Evolutionary conservation across 768 basidiomycete genomes (phyloP).

Genomic region (Pluteus cervinus): DNA sequence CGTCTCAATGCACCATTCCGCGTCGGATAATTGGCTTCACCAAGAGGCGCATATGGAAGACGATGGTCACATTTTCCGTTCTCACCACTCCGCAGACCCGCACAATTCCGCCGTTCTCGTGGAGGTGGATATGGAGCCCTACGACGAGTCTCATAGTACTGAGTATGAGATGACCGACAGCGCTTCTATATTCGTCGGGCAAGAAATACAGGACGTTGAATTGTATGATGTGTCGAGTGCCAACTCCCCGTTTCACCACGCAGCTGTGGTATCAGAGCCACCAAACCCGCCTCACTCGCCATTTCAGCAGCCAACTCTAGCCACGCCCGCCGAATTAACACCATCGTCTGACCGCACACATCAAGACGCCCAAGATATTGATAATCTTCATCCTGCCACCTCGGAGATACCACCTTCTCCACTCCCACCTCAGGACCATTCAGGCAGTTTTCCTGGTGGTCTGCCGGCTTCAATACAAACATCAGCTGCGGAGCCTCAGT

Average conservation of each 20-base stretch:
- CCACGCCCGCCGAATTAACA: no score
- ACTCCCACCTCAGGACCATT: no score
- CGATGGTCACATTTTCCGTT: conserved; percentile 27
- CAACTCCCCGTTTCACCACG: conserved; percentile 17
- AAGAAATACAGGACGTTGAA: conserved; percentile 40
- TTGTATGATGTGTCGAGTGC: conserved; percentile 36
- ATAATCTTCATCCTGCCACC: no score
- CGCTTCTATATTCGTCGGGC: conserved; percentile 12
- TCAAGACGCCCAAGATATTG: no score
- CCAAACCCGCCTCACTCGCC: conserved; percentile 1
- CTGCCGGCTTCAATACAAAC: no score
- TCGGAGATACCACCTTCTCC: no score
- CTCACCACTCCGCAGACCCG: conserved; percentile 7
- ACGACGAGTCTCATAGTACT: conserved; percentile 33
- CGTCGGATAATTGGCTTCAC: conserved; percentile 46
- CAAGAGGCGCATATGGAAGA: conserved; percentile 58
- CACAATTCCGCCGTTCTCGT: conserved; percentile 28
- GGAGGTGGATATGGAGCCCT: conserved; percentile 65
- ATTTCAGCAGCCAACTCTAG: conserved; percentile 1
- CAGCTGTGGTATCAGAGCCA: conserved; percentile 6
- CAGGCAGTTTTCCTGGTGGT: no score
- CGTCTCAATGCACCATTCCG: conserved; percentile 50
- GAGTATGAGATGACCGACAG: conserved; percentile 58
- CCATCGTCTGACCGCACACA: no score
- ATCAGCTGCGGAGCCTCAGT: no score